Percentiles rank a stretch among this genome's conserved stretches.
phyloP scores from a whole-genome alignment of 2,329 filamentous ascomycete species.

The Scedosporium apiospermum region DNA sequence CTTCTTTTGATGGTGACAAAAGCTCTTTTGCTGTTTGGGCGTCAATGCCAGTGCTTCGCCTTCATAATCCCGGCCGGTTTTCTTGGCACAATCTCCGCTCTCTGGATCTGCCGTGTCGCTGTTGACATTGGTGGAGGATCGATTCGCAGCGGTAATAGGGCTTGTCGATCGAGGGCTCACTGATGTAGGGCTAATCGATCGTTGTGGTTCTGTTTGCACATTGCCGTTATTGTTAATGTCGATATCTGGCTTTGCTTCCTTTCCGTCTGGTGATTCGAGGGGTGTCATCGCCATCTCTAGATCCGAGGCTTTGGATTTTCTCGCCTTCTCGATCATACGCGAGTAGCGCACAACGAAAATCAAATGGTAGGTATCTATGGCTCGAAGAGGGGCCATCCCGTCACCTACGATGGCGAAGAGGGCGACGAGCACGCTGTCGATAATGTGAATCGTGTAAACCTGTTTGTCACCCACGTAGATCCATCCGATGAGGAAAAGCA shows the following conservation, averaged over 20 bases:
- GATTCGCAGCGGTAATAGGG: background rate
- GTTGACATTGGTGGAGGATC: background rate
- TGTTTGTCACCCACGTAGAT: conserved; percentile 70
- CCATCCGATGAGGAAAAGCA: conserved; percentile 86
- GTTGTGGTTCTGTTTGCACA: background rate
- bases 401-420: conserved; percentile 64
- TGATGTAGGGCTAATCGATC: background rate
- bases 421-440: conserved; percentile 62
- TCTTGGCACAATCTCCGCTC: background rate
- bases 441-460: conserved; percentile 58
- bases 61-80: conserved; percentile 28
- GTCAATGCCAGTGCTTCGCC: conserved; percentile 53
- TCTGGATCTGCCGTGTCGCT: background rate
- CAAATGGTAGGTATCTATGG: conserved; percentile 82
- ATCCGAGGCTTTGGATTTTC: conserved; percentile 31
- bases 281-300: too few species aligned
- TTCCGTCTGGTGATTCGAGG: too few species aligned
- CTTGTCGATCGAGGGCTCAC: background rate
- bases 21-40: conserved; percentile 53
- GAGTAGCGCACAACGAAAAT: conserved; percentile 65
- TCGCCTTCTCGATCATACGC: conserved; percentile 24
- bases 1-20: conserved; percentile 70
- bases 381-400: conserved; percentile 63
- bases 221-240: background rate
- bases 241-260: background rate